A percentile compares a stretch with the other conserved stretches of the same genome.
Conservation (phyloP, 2,329 filamentous ascomycete species). For the Gaeumannomyces tritici region DNA sequence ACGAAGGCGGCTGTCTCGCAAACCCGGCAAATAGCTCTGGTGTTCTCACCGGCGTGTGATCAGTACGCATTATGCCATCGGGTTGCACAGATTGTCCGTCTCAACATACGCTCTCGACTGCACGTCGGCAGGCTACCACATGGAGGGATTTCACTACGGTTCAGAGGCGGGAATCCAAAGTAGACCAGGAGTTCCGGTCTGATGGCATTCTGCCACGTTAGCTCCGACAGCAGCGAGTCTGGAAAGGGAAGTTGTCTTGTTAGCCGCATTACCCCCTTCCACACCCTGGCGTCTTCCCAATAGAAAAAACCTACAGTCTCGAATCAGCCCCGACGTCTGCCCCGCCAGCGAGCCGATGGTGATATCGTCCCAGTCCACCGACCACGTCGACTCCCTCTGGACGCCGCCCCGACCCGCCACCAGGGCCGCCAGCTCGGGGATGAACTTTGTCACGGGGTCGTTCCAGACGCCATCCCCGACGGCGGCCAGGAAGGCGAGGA, state of each 20-base stretch:
- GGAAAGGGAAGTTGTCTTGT: background rate
- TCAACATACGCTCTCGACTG: slow-evolving; percentile 12
- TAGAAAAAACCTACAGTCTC: slow-evolving; percentile 20
- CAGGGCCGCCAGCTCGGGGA: slow-evolving; percentile 15
- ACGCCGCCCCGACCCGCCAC: background rate
- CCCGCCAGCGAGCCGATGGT: slow-evolving; percentile 13
- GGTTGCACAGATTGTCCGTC: background rate
- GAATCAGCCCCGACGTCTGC: slow-evolving; percentile 20
- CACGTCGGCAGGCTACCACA: slow-evolving; percentile 21
- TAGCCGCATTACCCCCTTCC: background rate
- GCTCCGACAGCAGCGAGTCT: slow-evolving; percentile 16
- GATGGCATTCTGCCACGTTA: slow-evolving; percentile 11
- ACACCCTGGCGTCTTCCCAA: background rate
- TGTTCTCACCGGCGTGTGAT: slow-evolving; percentile 5
- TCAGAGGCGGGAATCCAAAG: slow-evolving; percentile 19
- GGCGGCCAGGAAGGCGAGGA: slow-evolving; percentile 14
- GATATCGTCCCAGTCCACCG: slow-evolving; percentile 4
- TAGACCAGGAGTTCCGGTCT: slow-evolving; percentile 7
- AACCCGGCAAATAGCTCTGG: slow-evolving; percentile 5
- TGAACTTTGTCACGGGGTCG: slow-evolving; percentile 15
- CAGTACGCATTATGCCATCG: background rate
- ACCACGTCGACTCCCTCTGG: slow-evolving; percentile 3
- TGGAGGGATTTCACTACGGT: slow-evolving; percentile 15
- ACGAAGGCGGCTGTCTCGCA: slow-evolving; percentile 16
- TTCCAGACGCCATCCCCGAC: slow-evolving; percentile 13